phyloP scores from a whole-genome alignment of 192 early-diverging fungal species.

The Thamnidium elegans region DNA sequence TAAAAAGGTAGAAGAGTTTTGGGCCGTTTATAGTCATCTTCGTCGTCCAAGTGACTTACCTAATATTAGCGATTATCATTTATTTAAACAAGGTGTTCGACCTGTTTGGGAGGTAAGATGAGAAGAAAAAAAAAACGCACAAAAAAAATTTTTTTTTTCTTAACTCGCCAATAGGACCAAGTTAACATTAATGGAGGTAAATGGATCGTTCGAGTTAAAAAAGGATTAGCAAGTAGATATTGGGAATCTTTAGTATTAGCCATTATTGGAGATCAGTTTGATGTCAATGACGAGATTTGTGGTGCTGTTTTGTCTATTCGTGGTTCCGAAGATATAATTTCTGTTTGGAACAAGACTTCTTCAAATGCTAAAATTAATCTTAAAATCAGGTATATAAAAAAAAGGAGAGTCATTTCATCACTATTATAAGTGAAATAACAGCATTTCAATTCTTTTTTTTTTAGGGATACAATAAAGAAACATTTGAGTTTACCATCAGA shows the following conservation, averaged over 20 bases:
- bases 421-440: neutral
- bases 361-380: constrained; percentile 79
- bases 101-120: constrained; percentile 88
- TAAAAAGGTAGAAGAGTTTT: constrained; percentile 69
- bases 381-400: constrained; percentile 64
- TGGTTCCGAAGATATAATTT: constrained; percentile 90
- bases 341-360: constrained; percentile 90
- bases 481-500: constrained; percentile 83
- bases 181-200: constrained; percentile 87
- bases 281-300: constrained; percentile 85
- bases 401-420: neutral
- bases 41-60: constrained; percentile 81
- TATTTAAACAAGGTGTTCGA: constrained; percentile 88
- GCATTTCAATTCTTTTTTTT: neutral
- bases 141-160: neutral
- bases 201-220: constrained; percentile 92
- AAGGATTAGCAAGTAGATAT: constrained; percentile 86
- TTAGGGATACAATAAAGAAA: constrained; percentile 83
- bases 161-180: constrained; percentile 47
- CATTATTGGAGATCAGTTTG: constrained; percentile 89
- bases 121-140: too few species aligned
- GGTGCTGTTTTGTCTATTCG: constrained; percentile 92
- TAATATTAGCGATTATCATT: constrained; percentile 85
- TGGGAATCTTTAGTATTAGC: constrained; percentile 91
- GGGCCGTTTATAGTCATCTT: constrained; percentile 77